Conservation (phyloP, 73 alveolate species). For the Paramecium caudatum region DNA sequence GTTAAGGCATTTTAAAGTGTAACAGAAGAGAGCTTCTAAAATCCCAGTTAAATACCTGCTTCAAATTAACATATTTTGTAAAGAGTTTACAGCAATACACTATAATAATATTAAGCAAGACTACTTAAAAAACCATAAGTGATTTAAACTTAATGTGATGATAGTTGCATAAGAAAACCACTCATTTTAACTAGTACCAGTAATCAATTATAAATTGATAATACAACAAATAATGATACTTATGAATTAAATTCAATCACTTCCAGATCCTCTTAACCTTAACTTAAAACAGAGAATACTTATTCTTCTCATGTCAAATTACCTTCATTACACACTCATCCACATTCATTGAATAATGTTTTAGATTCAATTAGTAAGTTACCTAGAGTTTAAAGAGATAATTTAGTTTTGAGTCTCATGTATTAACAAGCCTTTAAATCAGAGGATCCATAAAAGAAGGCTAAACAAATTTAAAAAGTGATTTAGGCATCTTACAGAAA, state of each 20-base stretch:
- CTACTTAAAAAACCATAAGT: slow-evolving; percentile 32
- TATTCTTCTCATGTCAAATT: background rate
- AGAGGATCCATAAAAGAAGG: slow-evolving; percentile 29
- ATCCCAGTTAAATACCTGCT: background rate
- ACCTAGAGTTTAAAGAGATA: slow-evolving; percentile 25
- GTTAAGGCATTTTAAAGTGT: background rate
- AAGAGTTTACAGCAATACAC: slow-evolving; percentile 51
- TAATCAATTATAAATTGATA: no score
- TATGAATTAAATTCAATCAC: background rate
- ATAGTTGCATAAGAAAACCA: background rate
- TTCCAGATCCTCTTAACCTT: slow-evolving; percentile 1
- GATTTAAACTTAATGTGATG: background rate
- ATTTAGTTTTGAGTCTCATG: slow-evolving; percentile 18
- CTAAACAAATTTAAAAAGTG: background rate
- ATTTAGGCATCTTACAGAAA: slow-evolving; percentile 38
- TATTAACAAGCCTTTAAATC: slow-evolving; percentile 30
- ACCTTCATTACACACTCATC: background rate
- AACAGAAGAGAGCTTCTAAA: background rate
- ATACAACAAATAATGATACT: no score
- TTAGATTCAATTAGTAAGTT: background rate
- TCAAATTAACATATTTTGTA: background rate
- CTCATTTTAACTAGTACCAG: no score
- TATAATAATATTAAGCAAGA: slow-evolving; percentile 52
- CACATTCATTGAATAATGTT: background rate
- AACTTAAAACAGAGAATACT: background rate